Evolutionary conservation across 768 basidiomycete species (phyloP).

Genomic region (Boletus eberwhitei): DNA sequence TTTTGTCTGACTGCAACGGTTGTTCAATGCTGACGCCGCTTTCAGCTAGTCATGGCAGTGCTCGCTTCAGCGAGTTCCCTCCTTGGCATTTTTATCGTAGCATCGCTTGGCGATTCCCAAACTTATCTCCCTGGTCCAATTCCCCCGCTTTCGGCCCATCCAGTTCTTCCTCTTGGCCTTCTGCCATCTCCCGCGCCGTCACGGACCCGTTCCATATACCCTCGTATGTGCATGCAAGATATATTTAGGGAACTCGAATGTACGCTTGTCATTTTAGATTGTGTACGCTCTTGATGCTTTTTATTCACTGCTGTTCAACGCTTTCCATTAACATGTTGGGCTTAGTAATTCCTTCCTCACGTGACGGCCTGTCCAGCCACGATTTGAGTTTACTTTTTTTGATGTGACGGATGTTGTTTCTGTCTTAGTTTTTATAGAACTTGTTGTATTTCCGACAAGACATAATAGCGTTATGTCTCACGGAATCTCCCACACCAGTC

Average conservation of each 20-base stretch:
- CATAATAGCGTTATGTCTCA: neutral
- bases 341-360: neutral
- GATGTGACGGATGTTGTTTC: conserved; percentile 1
- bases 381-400: neutral
- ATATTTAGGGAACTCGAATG: conserved; percentile 13
- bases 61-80: neutral
- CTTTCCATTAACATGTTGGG: neutral
- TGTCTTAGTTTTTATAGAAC: conserved; percentile 5
- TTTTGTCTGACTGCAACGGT: neutral
- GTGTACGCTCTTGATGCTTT: conserved; percentile 13
- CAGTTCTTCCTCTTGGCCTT: neutral
- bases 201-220: neutral
- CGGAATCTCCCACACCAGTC: no score
- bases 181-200: neutral
- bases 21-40: neutral
- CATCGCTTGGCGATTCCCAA: neutral
- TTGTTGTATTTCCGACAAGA: conserved; percentile 12
- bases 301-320: conserved; percentile 11
- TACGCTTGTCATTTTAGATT: conserved; percentile 15
- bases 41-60: neutral
- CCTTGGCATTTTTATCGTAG: neutral
- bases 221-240: conserved; percentile 7
- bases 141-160: neutral
- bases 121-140: neutral
- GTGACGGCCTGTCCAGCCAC: conserved; percentile 2